These are phyloP conservation scores for Bothriochloa decipiens DNA, from an alignment of 176 grass and related monocot genomes.

Conservation along the genomic window DNA sequence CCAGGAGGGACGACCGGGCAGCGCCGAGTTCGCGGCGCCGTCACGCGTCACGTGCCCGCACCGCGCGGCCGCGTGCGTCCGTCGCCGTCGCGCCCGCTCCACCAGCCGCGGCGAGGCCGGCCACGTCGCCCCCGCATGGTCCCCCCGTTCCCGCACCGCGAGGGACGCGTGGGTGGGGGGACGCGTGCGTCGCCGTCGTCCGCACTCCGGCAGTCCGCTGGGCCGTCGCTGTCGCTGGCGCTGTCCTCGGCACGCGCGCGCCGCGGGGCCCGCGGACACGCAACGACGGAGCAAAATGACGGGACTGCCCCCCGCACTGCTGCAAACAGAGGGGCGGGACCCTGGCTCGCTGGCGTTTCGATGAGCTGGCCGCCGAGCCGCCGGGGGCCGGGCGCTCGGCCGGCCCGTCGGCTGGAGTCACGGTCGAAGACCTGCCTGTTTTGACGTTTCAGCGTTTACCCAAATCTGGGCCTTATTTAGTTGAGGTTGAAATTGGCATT, in stretches of 20 bases:
- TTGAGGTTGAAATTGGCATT: no score
- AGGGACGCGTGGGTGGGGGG: constrained; percentile 27
- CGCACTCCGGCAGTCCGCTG: background rate
- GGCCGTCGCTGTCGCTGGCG: background rate
- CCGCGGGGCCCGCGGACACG: constrained; percentile 18
- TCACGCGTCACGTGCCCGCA: background rate
- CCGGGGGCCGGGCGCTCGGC: background rate
- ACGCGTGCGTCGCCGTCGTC: no score
- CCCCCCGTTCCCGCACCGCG: background rate
- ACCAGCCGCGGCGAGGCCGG: constrained; percentile 23
- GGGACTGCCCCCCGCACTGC: background rate
- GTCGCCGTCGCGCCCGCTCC: constrained; percentile 20
- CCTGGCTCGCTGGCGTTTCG: background rate
- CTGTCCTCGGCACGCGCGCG: background rate
- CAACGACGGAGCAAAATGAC: background rate
- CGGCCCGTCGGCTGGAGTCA: background rate
- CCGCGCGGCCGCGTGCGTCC: background rate
- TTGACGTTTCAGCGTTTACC: background rate
- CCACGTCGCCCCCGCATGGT: constrained; percentile 23
- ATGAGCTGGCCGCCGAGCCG: background rate
- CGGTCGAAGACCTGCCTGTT: background rate
- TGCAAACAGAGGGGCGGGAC: background rate
- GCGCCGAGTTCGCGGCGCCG: background rate
- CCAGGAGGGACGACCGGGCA: background rate
- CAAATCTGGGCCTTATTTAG: no score